Conservation (phyloP, 805 yeast species). For the Ogataea sp. region DNA sequence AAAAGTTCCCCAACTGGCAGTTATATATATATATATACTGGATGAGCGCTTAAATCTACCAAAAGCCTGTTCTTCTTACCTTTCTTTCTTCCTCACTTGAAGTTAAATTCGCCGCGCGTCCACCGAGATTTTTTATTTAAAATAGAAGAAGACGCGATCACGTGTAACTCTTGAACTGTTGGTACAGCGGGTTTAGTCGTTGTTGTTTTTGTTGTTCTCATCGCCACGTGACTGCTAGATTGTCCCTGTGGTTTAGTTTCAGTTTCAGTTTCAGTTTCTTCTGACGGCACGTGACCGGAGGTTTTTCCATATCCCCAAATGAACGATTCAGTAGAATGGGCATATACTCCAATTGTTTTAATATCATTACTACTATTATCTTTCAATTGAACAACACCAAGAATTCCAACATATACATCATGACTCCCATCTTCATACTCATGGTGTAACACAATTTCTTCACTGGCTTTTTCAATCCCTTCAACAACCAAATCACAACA, state of each 20-base stretch:
- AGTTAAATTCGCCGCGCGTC: no score
- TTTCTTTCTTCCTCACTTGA: no score
- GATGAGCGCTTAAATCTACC: no score
- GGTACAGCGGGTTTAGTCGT: no score
- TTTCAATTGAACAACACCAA: conserved; percentile 10
- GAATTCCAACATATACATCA: conserved; percentile 17
- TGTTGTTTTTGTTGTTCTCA: no score
- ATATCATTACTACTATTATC: background rate
- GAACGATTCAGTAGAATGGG: conserved; percentile 20
- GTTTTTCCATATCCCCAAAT: conserved; percentile 9
- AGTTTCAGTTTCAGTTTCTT: background rate
- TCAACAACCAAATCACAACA: conserved; percentile 13
- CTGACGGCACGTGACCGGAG: background rate
- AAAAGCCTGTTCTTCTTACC: no score
- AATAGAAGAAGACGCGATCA: no score
- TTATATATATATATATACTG: no score
- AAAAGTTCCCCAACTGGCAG: no score
- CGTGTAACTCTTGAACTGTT: no score
- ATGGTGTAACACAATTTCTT: conserved; percentile 12
- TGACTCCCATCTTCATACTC: conserved; percentile 6
- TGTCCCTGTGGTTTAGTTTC: background rate
- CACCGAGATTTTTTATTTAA: no score
- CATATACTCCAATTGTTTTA: conserved; percentile 9
- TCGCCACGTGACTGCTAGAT: no score
- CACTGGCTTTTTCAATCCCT: conserved; percentile 6